Percentiles rank a stretch among this genome's conserved stretches.
Evolutionary conservation across 768 basidiomycete species (phyloP).

Genomic region (Cystoderma amianthinum): DNA sequence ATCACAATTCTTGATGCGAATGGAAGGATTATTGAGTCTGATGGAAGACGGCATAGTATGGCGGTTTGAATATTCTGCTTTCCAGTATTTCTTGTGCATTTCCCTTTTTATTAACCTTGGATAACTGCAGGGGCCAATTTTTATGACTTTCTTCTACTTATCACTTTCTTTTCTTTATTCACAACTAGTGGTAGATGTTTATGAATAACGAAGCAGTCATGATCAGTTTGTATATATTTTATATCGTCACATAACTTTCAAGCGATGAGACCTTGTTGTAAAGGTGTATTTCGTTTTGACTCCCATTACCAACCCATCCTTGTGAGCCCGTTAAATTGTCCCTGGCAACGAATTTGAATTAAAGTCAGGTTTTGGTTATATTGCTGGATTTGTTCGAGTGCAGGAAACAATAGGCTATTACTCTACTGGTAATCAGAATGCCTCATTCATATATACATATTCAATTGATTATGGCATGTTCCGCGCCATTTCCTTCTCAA

Average conservation of each 20-base stretch:
- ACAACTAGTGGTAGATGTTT: neutral
- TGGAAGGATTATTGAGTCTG: constrained; percentile 35
- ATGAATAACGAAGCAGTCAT: neutral
- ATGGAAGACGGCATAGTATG: constrained; percentile 62
- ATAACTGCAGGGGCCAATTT: neutral
- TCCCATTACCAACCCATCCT: too few species aligned
- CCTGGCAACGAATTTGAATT: too few species aligned
- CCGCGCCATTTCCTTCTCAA: too few species aligned
- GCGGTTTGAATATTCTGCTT: constrained; percentile 34
- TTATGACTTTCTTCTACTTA: neutral
- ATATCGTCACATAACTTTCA: neutral
- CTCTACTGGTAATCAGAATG: too few species aligned
- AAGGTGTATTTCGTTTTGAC: neutral
- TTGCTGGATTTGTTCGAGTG: too few species aligned
- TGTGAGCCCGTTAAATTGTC: too few species aligned
- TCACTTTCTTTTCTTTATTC: neutral
- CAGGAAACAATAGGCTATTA: too few species aligned
- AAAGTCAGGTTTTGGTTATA: too few species aligned
- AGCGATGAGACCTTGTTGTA: neutral
- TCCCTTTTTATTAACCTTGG: neutral
- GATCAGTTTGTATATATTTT: neutral
- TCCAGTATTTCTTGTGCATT: neutral
- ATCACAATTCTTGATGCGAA: constrained; percentile 11
- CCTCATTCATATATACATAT: too few species aligned
- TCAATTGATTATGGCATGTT: too few species aligned